Conservation (phyloP, 306 rosid species). For the Hippophae rhamnoides region DNA sequence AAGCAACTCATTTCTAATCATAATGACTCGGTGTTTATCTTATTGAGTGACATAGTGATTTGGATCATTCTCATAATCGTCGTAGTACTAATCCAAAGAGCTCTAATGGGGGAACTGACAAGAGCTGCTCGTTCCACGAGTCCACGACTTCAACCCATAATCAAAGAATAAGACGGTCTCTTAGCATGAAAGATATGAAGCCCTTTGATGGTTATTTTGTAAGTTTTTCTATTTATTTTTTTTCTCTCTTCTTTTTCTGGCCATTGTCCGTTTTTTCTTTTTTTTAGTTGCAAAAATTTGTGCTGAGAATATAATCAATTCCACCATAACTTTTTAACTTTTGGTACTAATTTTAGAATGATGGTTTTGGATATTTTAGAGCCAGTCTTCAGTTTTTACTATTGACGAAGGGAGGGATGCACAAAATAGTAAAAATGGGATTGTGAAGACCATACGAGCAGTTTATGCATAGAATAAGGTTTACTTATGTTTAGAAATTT, state of each 20-base stretch:
- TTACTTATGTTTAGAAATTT: constrained; percentile 4
- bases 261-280: not conserved
- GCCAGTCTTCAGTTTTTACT: constrained; percentile 80
- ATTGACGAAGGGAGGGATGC: constrained; percentile 73
- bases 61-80: constrained; percentile 51
- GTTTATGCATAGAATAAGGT: constrained; percentile 63
- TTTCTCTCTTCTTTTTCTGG: not conserved
- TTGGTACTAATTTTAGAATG: constrained; percentile 8
- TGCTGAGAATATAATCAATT: not conserved
- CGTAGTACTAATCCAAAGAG: constrained; percentile 34
- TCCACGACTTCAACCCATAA: constrained; percentile 39
- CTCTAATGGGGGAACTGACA: constrained; percentile 33
- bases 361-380: constrained; percentile 42
- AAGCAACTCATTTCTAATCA: too few species aligned
- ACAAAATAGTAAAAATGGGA: constrained; percentile 35
- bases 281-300: not conserved
- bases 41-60: constrained; percentile 60
- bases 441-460: constrained; percentile 39
- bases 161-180: constrained; percentile 55
- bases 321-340: not conserved
- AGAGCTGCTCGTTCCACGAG: constrained; percentile 24
- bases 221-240: constrained; percentile 21
- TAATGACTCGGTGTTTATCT: constrained; percentile 8
- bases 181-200: constrained; percentile 69
- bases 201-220: constrained; percentile 81